Evolutionary conservation across 2,329 filamentous ascomycete genomes (phyloP), one percentile per base, ranked within the genome.

Genomic region (Madurella fahalii): DNA sequence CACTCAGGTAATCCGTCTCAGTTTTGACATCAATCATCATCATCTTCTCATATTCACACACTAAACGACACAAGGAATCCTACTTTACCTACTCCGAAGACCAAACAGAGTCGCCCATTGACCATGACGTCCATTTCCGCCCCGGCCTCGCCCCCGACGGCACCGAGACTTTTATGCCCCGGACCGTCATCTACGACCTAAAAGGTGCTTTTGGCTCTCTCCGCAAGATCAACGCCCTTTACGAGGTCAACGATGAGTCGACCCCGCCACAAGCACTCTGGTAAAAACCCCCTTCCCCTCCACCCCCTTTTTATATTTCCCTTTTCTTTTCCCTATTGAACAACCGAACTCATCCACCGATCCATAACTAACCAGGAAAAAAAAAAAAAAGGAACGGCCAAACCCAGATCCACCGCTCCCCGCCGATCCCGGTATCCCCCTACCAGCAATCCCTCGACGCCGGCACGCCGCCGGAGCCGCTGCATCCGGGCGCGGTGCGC

Each of bases 161-260:
- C 16, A 79, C 84, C 7, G 94, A 99, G 62, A 99, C 94, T 0
- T 99, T 89, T 68, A 93, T 92, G 45, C 94, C 94, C 4, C 83
- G 94, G 60, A 90, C 92, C 1, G 77, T 99, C 56, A 88, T 99
- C 55, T 99, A 99, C 69, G 94, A 99, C 67, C 78, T 97, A 34
- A 97, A 97, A 69, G 90, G 90, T 31, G 90, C 88, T 0, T 97
- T 97, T 72, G 94, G 94, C 5, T 89, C 90, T 7, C 74, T 99
- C 63, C 83, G 85, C 63, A 91, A 92, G 72, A 86, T 92, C 61
- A 96, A 96, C 70, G 86, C 90, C 2, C 77, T 99, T 2, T 97
- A 97, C 66, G 87, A 92, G 56, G 69, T 72, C 30, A 65, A 68
- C 34, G 68, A 70, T 16, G 61, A 61, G 7, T 13, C 56, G 46